Base-by-base conservation (phyloP, 257 asterid species). In the Cruciata laevipes region DNA sequence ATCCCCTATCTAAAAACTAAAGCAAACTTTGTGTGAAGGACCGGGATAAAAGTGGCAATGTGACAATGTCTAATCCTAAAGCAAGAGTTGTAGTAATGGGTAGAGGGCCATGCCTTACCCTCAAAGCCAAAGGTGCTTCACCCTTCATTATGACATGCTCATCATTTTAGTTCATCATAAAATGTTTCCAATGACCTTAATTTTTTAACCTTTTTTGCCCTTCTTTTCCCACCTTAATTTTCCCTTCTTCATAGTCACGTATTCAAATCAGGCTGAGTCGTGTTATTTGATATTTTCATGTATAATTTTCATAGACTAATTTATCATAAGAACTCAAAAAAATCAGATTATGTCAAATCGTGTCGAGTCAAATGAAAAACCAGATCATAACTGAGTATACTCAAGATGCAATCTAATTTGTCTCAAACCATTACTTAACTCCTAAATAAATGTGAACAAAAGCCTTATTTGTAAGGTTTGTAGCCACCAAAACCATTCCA, bases 11-110 rank as follows among this genome's bases (percentile, higher is more conserved):
- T 40, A n/a, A 27, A 56, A 40, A 17, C 23, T 53, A 55, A 64
- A 64, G 52, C 10, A 30, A 35, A 33, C 69, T 55, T 71, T 52
- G 35, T 64, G 75, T 42, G 75, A 53, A 71, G 75, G 70, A 55
- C 75, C 66, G 35, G 49, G 62, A n/a, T 61, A 71, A 72, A 69
- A 77, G 67, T 60, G 23, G 73, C 11, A 42, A 14, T 42, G 51
- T 42, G 51, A 42, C 64, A 21, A 66, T 67, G 74, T 67, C 69
- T 78, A 71, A 62, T 61, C 74, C 76, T 71, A 77, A 79, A 75
- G 83, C 88, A 81, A 85, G 72, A 52, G 55, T 73, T 73, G 67
- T 35, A 57, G 70, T 67, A 66, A 77, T 75, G 76, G 80, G 66
- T 63, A 67, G 79, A 72, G 88, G 80, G 75, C 80, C 77, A 27